phyloP scores from a whole-genome alignment of 306 rosid genomes.

The Pyrus pyrifolia region DNA sequence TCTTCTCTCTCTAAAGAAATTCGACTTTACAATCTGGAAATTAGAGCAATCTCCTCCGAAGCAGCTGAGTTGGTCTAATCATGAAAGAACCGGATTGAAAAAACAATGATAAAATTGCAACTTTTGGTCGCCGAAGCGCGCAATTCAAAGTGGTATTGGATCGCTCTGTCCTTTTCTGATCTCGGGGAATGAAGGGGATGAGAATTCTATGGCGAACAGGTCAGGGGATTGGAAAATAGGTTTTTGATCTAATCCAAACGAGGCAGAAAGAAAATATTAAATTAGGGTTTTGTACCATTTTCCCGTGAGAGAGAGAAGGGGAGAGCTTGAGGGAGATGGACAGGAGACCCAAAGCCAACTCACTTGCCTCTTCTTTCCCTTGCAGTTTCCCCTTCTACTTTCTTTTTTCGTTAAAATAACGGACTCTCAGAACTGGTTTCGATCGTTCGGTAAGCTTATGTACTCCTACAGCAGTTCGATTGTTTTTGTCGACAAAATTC shows the following conservation, averaged over 20 bases:
- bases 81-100: conserved; percentile 9
- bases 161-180: conserved; percentile 20
- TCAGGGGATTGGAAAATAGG: background rate
- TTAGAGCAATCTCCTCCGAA: conserved; percentile 4
- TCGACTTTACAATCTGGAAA: conserved; percentile 3
- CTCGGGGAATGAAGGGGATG: conserved; percentile 22
- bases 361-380: background rate
- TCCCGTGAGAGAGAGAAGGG: background rate
- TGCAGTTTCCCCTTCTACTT: background rate
- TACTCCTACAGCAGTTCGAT: no score
- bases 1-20: background rate
- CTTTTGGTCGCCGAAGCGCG: conserved; percentile 14
- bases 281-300: conserved; percentile 37
- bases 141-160: conserved; percentile 47
- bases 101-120: background rate
- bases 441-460: background rate
- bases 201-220: background rate
- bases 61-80: conserved; percentile 20
- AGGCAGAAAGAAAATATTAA: background rate
- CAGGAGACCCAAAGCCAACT: background rate
- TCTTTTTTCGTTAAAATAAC: background rate
- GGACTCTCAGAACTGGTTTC: background rate
- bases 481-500: no score
- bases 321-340: background rate
- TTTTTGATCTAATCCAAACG: conserved; percentile 26